Base-by-base conservation (phyloP, 1,139 yeast species). In the Blastobotrys buckinghamii region DNA sequence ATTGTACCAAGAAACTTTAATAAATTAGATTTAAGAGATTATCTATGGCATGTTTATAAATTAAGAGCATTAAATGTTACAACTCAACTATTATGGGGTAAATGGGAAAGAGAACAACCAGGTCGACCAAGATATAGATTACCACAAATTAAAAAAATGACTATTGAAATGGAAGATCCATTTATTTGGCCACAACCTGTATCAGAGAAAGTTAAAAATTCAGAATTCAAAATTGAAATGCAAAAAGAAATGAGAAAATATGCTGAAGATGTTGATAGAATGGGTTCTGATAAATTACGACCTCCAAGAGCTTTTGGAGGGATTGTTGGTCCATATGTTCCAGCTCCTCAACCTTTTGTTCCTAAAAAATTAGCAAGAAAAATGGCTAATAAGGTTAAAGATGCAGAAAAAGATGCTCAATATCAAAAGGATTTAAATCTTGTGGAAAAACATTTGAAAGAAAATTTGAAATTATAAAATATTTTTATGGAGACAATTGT, bases 131-230 rank as follows among this genome's bases (percentile, higher is more conserved):
- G 96, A 60, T 78, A 82, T 66, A 79, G 96, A 68, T 73, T 75
- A 7, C 82, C 95, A 1, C 96, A 88, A 69, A 77, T 78, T 59
- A 90, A 90, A 72, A 88, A 89, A 68, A 90, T 90, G 97, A 89
- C 96, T 16, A 83, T 89, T 48, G 96, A 88, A 61, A 84, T 90
- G 92, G 81, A 79, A 49, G 88, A 88, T 56, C 97, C 97, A 17
- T 90, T 90, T 63, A 76, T 89, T 45, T 90, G 97, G 97, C 97
- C 97, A 2, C 81, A 82, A 58, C 76, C 78, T 44, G 61, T 65
- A 35, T 67, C 69, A 27, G 72, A 73, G 56, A 60, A 60, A 38
- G 59, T 65, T 40, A 66, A 69, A 66, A 65, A 67, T 50, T 63
- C 64, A 35, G 59, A 67, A 45, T 59, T 55, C 19, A 44, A 54